phyloP scores from a whole-genome alignment of 2,329 filamentous ascomycete species.

The Botrytis medusae region DNA sequence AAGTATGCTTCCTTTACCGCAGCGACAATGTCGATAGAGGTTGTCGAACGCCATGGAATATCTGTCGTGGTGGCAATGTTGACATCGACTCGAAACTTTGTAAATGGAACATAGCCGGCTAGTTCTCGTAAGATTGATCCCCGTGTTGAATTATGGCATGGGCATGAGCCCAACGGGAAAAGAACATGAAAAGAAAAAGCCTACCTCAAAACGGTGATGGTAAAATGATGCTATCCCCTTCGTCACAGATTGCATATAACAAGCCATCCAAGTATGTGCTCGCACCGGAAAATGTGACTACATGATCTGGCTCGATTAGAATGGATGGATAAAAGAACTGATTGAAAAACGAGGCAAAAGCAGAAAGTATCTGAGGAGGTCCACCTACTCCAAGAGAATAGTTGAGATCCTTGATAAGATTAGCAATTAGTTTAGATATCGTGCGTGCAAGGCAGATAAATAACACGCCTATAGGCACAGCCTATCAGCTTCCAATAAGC shows the following conservation, averaged over 20 bases:
- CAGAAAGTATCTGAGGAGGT: background rate
- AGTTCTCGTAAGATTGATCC: too few species aligned
- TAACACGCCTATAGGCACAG: too few species aligned
- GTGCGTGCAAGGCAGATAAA: too few species aligned
- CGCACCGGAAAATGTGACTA: background rate
- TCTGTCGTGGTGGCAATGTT: background rate
- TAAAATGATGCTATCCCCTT: background rate
- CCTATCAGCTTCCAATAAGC: too few species aligned
- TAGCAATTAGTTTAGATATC: too few species aligned
- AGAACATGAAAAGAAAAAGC: too few species aligned
- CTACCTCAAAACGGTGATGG: slow-evolving; percentile 7
- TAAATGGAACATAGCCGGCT: background rate
- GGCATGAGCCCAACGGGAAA: too few species aligned
- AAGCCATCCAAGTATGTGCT: background rate
- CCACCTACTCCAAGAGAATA: background rate
- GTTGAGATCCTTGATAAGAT: background rate
- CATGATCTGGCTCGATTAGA: background rate
- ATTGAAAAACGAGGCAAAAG: background rate
- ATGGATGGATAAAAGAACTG: background rate
- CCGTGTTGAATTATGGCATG: too few species aligned
- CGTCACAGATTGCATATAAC: slow-evolving; percentile 3
- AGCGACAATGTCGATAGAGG: background rate
- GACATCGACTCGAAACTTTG: background rate
- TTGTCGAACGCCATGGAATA: background rate
- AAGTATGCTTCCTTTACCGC: background rate